Base-by-base conservation (phyloP, 768 basidiomycete species). In the Panellus pusillus region DNA sequence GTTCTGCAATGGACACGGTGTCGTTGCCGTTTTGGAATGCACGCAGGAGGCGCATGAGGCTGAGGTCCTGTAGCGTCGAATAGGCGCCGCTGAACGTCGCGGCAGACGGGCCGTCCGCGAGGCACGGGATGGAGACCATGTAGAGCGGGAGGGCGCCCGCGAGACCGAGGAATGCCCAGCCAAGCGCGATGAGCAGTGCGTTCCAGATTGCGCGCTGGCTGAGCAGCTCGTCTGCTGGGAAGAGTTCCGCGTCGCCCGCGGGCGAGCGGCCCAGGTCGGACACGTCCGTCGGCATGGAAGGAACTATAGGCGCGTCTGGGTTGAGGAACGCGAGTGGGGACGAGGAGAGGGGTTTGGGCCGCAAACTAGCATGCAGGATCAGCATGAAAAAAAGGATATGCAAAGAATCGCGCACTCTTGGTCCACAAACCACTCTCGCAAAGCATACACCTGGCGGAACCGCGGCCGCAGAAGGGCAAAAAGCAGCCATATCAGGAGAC, bases 361-460 rank as follows among this genome's bases (percentile, higher is more conserved):
- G 86, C 29, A 83, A 68, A 46, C 87, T 89, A 50, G 39, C 65
- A 45, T 65, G 57, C 52, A 8, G 53, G 13, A 50, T 38, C n/a
- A 44, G 37, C 44, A 6, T 45, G 38, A 14, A 17, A n/a, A 18
- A 18, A 19, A 45, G 18, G 52, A n/a, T 14, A 36, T 39, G 38
- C 15, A 17, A n/a, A 17, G 46, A 40, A 28, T 15, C 2, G 77
- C 84, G 70, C 65, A 91, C 87, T 80, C 79, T 68, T 75, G 79
- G 42, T 79, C 82, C 14, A 85, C 78, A 66, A 91, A 91, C 89
- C 89, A 91, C 64, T 89, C 87, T 63, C 89, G 73, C 44, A 86
- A 66, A 17, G 73, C 85, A 61, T 90, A 91, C 13, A 91, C 64
- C 71, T 89, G 85, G 50, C 87, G 80, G 62, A 82, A 84, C 49